These are phyloP conservation scores for Cystofilobasidium ferigula DNA, from an alignment of 768 basidiomycete species.

Conservation along the genomic window DNA sequence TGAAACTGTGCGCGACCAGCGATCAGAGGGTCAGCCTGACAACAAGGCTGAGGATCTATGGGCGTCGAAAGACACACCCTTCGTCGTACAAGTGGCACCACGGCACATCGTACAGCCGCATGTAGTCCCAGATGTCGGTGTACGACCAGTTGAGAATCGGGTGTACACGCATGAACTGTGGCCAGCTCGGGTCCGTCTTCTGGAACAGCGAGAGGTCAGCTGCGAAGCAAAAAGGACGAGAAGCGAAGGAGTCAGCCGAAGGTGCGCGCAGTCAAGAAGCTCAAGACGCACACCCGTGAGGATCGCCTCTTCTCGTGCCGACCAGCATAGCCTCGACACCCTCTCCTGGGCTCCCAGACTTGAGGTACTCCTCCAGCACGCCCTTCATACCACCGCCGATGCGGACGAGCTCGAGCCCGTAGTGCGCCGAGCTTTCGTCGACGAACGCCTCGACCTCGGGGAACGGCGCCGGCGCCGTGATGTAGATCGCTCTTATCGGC, in stretches of 20 bases:
- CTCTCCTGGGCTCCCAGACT: conserved; percentile 28
- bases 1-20: conserved; percentile 53
- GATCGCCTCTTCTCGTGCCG: conserved; percentile 79
- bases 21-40: neutral
- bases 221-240: conserved; percentile 33
- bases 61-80: conserved; percentile 59
- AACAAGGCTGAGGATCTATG: neutral
- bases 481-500: conserved; percentile 57
- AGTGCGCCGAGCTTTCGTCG: conserved; percentile 48
- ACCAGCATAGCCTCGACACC: conserved; percentile 70
- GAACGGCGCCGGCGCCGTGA: conserved; percentile 83
- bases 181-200: conserved; percentile 84
- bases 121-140: conserved; percentile 74
- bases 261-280: neutral
- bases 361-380: conserved; percentile 63
- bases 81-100: conserved; percentile 85
- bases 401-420: conserved; percentile 65
- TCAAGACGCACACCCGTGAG: conserved; percentile 71
- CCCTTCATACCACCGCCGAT: conserved; percentile 56
- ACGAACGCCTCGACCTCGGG: conserved; percentile 74
- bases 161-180: conserved; percentile 75
- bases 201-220: conserved; percentile 60
- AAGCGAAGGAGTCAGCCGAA: neutral
- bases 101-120: conserved; percentile 60
- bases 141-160: conserved; percentile 96